These are phyloP conservation scores for Toxicodendron radicans DNA, from an alignment of 345 rosid genomes.

Conservation along the genomic window DNA sequence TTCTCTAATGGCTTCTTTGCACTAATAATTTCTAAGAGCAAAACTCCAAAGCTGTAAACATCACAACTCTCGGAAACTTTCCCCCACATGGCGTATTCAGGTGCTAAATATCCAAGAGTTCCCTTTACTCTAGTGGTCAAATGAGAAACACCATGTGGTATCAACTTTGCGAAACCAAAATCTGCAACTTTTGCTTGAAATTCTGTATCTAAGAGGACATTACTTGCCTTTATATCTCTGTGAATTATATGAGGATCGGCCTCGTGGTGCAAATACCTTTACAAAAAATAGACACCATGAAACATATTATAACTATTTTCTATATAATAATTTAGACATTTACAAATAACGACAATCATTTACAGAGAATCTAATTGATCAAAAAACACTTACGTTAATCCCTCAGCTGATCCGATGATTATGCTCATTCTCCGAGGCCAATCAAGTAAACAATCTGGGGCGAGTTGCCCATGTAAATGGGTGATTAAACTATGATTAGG, in stretches of 20 bases:
- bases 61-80: slow-evolving; percentile 67
- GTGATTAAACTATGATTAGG: slow-evolving; percentile 63
- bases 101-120: slow-evolving; percentile 67
- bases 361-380: too few species aligned
- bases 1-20: slow-evolving; percentile 59
- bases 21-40: slow-evolving; percentile 58
- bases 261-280: slow-evolving; percentile 67
- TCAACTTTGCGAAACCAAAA: slow-evolving; percentile 70
- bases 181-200: slow-evolving; percentile 68
- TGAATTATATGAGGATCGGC: slow-evolving; percentile 71
- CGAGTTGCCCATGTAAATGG: slow-evolving; percentile 68
- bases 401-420: slow-evolving; percentile 63
- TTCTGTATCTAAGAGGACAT: slow-evolving; percentile 53
- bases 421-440: slow-evolving; percentile 57
- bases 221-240: slow-evolving; percentile 69
- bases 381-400: slow-evolving; percentile 48
- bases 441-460: slow-evolving; percentile 53
- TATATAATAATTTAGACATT: too few species aligned
- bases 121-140: slow-evolving; percentile 71
- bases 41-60: slow-evolving; percentile 67
- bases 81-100: slow-evolving; percentile 87
- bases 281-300: background rate
- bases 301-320: too few species aligned
- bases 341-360: too few species aligned
- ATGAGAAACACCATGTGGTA: slow-evolving; percentile 64